A percentile compares a stretch with the other conserved stretches of the same genome.
phyloP scores from a whole-genome alignment of 257 asterid species.

The Jaltomata sinuosa region DNA sequence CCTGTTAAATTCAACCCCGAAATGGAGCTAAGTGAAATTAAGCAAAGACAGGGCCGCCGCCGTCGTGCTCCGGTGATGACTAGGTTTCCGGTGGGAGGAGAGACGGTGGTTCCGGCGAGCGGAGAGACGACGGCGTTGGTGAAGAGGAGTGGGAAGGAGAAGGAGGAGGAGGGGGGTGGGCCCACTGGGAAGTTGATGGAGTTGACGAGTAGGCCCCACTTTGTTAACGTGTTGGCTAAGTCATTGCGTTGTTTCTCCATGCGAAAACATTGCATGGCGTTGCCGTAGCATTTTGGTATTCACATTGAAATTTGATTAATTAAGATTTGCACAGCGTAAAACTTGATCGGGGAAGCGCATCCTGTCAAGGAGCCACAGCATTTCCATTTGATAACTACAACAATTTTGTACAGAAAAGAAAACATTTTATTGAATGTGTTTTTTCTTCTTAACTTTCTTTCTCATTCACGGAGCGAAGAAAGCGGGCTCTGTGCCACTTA shows the following conservation, averaged over 20 bases:
- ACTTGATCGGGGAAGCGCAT: too few species aligned
- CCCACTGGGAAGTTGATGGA: not conserved
- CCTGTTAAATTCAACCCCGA: constrained; percentile 70
- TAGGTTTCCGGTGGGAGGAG: not conserved
- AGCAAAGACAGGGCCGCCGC: constrained; percentile 36
- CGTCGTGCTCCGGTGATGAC: not conserved
- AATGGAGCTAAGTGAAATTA: constrained; percentile 64
- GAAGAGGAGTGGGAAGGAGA: constrained; percentile 1
- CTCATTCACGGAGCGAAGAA: too few species aligned
- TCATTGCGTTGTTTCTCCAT: constrained; percentile 35
- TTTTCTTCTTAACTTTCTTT: too few species aligned
- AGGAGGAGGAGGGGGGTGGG: not conserved
- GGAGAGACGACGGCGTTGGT: not conserved
- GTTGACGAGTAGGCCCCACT: constrained; percentile 18
- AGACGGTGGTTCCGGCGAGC: not conserved
- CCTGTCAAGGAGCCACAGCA: too few species aligned
- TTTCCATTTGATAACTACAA: too few species aligned
- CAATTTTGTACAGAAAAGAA: too few species aligned
- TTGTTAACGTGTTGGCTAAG: constrained; percentile 29
- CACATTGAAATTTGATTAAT: too few species aligned
- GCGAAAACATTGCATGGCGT: not conserved
- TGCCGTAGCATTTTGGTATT: too few species aligned
- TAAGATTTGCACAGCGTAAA: too few species aligned
- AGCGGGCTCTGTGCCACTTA: too few species aligned
- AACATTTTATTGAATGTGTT: too few species aligned